Base-by-base conservation (phyloP, 2,329 filamentous ascomycete species). In the Neurospora sp. region DNA sequence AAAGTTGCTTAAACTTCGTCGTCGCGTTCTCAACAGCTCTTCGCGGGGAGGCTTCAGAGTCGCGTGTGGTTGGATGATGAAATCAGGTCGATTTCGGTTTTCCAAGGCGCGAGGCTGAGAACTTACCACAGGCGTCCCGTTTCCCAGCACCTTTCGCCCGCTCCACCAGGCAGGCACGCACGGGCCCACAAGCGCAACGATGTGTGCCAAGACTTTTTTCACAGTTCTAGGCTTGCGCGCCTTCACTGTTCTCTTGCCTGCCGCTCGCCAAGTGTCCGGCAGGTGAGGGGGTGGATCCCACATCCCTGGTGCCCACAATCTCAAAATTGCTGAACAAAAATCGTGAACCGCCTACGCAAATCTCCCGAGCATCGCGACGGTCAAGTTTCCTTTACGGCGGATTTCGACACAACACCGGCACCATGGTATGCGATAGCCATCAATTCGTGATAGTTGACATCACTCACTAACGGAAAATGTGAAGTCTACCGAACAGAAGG, bases 401-500 rank as follows among this genome's bases (percentile, higher is more conserved):
- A 70, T 67, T 71, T 71, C 71, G 69, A 70, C 72, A 75, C 74
- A 74, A 76, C 70, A 74, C 75, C 71, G 74, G 73, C 78, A 80
- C 75, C 77, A 83, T 83, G 81, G 81, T 83, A 78, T 43, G 78
- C 66, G 39, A 68, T 28, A 43, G 38, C 36, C 19, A 28, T 66
- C 17, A 19, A 33, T 66, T 1, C 4, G 39, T 19, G 6, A 8
- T 10, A 33, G 42, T 67, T 40, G 39, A 38, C 36, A n/a, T 36
- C 52, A 62, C 70, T 69, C 66, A 66, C 71, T 82, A 83, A 79
- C 79, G 15, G 52, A 71, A 70, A 58, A 68, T 58, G 28, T 71
- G 1, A 67, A 76, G 75, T 74, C 76, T 68, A 62, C 91, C 84
- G 92, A 62, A 62, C 52, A 95, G 83, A 97, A 98, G 90, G 84